These are phyloP conservation scores for Cicer judaicum DNA, from an alignment of 306 rosid genomes.

Conservation along the genomic window DNA sequence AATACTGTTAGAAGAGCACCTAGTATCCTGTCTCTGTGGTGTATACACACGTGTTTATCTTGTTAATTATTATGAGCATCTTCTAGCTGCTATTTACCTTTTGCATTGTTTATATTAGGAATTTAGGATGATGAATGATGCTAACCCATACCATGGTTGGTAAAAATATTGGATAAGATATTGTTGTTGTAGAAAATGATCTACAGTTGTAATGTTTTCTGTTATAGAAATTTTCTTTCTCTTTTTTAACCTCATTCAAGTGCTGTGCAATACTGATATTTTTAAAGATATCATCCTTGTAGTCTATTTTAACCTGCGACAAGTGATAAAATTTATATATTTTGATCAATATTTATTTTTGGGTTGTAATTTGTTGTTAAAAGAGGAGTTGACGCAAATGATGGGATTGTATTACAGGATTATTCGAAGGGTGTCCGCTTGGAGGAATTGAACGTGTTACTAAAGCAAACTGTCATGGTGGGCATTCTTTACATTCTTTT, in stretches of 20 bases:
- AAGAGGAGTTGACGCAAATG: constrained; percentile 29
- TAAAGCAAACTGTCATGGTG: constrained; percentile 93
- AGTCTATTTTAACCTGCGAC: constrained; percentile 14
- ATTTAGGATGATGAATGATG: constrained; percentile 33
- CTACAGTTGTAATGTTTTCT: constrained; percentile 22
- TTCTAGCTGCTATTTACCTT: constrained; percentile 38
- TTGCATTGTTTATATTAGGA: constrained; percentile 44
- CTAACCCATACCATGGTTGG: constrained; percentile 29
- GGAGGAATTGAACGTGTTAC: constrained; percentile 93
- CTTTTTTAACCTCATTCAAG: constrained; percentile 37
- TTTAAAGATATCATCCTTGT: constrained; percentile 3
- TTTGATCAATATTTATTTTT: constrained; percentile 34
- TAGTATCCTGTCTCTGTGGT: constrained; percentile 25
- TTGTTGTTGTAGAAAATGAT: constrained; percentile 32
- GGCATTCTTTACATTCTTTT: constrained; percentile 28
- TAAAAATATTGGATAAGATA: constrained; percentile 31
- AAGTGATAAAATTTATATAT: neutral
- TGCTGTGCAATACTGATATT: constrained; percentile 15
- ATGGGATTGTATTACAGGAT: constrained; percentile 70
- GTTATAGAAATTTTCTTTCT: constrained; percentile 21
- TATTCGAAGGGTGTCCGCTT: constrained; percentile 89
- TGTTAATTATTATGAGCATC: constrained; percentile 26
- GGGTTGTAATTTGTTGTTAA: constrained; percentile 25
- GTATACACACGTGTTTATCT: constrained; percentile 30
- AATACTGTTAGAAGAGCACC: constrained; percentile 42